Evolutionary conservation across 2,329 filamentous ascomycete species (phyloP), one percentile per base, ranked within the genome.

Genomic region (Ophiostoma ips): DNA sequence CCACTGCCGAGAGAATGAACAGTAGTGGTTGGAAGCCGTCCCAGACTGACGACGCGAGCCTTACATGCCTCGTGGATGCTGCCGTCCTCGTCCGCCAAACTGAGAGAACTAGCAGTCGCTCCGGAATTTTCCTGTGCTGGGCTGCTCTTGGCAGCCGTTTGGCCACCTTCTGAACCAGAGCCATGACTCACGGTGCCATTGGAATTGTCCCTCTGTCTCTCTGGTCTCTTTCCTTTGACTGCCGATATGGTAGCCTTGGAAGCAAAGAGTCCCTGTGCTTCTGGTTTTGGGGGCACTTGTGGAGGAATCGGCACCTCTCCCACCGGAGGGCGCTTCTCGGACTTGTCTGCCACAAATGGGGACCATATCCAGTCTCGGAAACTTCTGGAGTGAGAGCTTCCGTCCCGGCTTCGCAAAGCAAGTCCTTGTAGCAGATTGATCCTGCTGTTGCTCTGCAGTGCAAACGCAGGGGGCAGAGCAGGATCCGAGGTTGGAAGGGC

Each of bases 31-130:
- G 43, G 19, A 3, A 43, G 21, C 15, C 36, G 51, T 19, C 45
- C 48, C 6, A 37, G 18, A 6, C 37, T 34, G 16, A 58, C 40
- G 15, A 55, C 35, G n/a, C 50, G 53, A 3, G 55, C 55, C 24
- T 50, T 44, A 8, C 44, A 53, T 10, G 59, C 59, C 30, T 61
- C 53, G 18, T 61, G 56, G 3, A 62, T 56, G 40, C 54, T 59
- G 33, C 55, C 48, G 10, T 58, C 58, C 9, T 58, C 56, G 9
- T 55, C 55, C 18, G 53, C 36, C 24, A 49, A 56, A 4, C 44
- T 49, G 6, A 55, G 31, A 2, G 55, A 57, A 19, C 16, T 19
- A 13, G 31, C n/a, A 33, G 36, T 16, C 12, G 1, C 10, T 10
- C 18, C 16, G 18, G 28, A 16, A 5, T 9, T 13, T 30, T 35